These are phyloP conservation scores for Trametes sp. DNA, from an alignment of 1,284 basidiomycete genomes.

Conservation along the genomic window DNA sequence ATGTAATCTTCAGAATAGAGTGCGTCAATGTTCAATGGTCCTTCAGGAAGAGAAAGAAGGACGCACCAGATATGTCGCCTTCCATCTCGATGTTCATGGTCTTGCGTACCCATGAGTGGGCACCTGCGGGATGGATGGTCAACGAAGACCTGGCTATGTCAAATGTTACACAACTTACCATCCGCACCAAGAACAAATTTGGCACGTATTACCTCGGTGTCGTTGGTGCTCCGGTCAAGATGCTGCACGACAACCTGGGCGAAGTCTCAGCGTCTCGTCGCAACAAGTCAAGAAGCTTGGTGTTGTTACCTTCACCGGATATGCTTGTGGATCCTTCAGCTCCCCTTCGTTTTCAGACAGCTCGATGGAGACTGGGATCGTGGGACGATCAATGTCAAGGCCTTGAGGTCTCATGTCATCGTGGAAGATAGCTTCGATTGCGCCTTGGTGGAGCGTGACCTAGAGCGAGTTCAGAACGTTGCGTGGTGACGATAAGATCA, in stretches of 20 bases:
- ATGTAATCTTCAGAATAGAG: constrained; percentile 57
- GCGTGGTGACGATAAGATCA: no score
- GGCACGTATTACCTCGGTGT: constrained; percentile 55
- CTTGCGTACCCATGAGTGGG: constrained; percentile 85
- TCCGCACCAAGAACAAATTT: constrained; percentile 66
- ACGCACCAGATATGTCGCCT: constrained; percentile 72
- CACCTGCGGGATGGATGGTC: constrained; percentile 47
- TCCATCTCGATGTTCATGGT: constrained; percentile 74
- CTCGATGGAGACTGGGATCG: constrained; percentile 61
- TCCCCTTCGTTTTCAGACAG: constrained; percentile 52
- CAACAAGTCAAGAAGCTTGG: background rate
- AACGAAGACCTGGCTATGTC: background rate
- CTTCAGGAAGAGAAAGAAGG: background rate
- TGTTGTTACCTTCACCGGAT: constrained; percentile 62
- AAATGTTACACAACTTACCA: constrained; percentile 40
- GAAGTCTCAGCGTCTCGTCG: background rate
- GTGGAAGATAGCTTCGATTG: constrained; percentile 73
- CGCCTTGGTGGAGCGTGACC: constrained; percentile 77
- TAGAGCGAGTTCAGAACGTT: constrained; percentile 36
- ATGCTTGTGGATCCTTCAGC: constrained; percentile 52
- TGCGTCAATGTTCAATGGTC: background rate
- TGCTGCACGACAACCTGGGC: constrained; percentile 47
- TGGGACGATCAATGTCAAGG: constrained; percentile 62
- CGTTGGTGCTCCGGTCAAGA: constrained; percentile 37
- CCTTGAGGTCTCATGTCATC: constrained; percentile 63